Evolutionary conservation across 345 rosid species (phyloP).

Genomic region (Euphorbia pulcherrima): DNA sequence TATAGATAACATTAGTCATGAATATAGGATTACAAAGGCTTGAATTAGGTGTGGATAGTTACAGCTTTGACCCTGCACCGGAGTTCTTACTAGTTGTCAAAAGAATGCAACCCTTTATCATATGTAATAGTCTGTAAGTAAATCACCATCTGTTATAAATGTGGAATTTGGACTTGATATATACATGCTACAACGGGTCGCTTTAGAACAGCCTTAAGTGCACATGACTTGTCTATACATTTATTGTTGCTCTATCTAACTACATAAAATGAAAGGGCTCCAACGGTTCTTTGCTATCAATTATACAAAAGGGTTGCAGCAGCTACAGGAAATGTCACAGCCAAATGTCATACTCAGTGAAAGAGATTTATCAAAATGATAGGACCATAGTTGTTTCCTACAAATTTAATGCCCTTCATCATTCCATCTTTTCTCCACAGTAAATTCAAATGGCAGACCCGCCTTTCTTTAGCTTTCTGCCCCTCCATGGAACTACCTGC

Average conservation of each 20-base stretch:
- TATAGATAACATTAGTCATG: too few relatives aligned
- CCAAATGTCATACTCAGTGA: constrained; percentile 16
- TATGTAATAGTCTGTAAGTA: too few relatives aligned
- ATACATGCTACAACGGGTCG: neutral
- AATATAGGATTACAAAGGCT: too few relatives aligned
- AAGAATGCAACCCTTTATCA: too few relatives aligned
- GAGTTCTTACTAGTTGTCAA: too few relatives aligned
- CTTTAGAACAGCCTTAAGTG: neutral
- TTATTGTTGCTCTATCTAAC: neutral
- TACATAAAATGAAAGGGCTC: neutral
- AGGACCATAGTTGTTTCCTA: neutral
- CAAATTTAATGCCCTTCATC: neutral
- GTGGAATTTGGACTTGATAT: neutral
- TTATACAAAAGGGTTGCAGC: neutral
- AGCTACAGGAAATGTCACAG: neutral
- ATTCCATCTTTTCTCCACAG: neutral
- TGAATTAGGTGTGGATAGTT: too few relatives aligned
- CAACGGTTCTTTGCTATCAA: neutral
- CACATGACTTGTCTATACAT: neutral
- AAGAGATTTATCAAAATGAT: constrained; percentile 11
- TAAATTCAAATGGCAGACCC: constrained; percentile 29
- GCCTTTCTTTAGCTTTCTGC: constrained; percentile 43
- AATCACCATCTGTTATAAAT: too few relatives aligned
- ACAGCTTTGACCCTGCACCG: too few relatives aligned
- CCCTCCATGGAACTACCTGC: constrained; percentile 62